Conservation (phyloP, 352 stramenopile genomes). For the Achlya hypogyna region DNA sequence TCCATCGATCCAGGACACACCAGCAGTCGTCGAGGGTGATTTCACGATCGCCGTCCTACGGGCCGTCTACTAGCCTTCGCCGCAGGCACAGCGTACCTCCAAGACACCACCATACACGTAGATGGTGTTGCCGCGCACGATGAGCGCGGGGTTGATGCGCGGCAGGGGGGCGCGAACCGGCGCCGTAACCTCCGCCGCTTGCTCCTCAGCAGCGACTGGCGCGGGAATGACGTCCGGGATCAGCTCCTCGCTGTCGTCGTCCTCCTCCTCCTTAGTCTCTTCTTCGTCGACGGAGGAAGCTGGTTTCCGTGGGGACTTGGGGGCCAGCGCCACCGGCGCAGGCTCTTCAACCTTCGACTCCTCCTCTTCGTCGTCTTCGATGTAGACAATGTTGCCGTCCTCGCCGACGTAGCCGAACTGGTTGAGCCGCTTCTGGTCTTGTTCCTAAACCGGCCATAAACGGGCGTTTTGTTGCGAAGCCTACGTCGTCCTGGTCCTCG, state of each 20-base stretch:
- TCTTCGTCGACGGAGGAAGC: constrained; percentile 23
- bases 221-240: not conserved
- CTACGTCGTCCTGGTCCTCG: constrained; percentile 65
- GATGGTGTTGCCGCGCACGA: constrained; percentile 83
- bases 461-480: not conserved
- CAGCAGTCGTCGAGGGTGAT: constrained; percentile 95
- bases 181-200: constrained; percentile 19
- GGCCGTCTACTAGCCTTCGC: constrained; percentile 18
- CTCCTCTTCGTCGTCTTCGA: constrained; percentile 83
- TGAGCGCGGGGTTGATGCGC: constrained; percentile 80
- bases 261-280: constrained; percentile 25
- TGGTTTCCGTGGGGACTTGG: not conserved
- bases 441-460: constrained; percentile 14
- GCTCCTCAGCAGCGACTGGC: constrained; percentile 21
- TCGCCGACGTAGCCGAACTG: constrained; percentile 95
- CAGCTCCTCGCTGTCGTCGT: constrained; percentile 20
- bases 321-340: constrained; percentile 18
- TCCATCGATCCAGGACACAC: constrained; percentile 22
- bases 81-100: constrained; percentile 28
- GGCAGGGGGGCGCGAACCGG: constrained; percentile 46
- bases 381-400: constrained; percentile 92
- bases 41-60: constrained; percentile 81
- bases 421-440: constrained; percentile 41
- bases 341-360: constrained; percentile 36
- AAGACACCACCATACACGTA: constrained; percentile 92